Conservation (phyloP, 2,329 filamentous ascomycete species). For the Ceratocystis cubensis region DNA sequence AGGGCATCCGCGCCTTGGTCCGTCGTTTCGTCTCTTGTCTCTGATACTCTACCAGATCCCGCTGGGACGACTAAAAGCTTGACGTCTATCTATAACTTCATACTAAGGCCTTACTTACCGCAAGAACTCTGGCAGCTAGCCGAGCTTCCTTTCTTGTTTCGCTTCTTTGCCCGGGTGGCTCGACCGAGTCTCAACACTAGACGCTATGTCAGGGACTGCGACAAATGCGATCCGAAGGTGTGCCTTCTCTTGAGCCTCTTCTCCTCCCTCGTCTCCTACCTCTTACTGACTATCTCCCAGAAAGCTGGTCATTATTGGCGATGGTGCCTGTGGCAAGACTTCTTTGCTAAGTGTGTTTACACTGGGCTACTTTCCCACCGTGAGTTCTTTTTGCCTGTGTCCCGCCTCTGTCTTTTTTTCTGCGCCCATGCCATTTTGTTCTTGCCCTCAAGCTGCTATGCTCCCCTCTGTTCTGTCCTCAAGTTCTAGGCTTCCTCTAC, state of each 20-base stretch:
- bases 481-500: neutral
- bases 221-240: constrained; percentile 20
- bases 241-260: neutral
- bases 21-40: no score
- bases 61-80: no score
- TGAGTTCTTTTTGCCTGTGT: constrained; percentile 38
- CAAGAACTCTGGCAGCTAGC: no score
- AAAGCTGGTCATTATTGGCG: constrained; percentile 93
- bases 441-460: constrained; percentile 21
- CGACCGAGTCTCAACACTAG: neutral
- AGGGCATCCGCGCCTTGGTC: no score
- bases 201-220: constrained; percentile 18
- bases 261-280: neutral
- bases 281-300: constrained; percentile 35
- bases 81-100: no score
- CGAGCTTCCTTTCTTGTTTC: neutral
- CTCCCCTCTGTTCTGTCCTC: no score
- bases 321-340: constrained; percentile 96
- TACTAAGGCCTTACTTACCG: no score
- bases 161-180: neutral
- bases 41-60: no score
- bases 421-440: constrained; percentile 22
- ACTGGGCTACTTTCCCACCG: constrained; percentile 91
- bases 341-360: constrained; percentile 96
- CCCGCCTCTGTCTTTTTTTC: constrained; percentile 10